Evolutionary conservation across 108 stramenopile species (phyloP), one percentile per base, ranked within the genome.

Genomic region (Schizochytrium sp.): DNA sequence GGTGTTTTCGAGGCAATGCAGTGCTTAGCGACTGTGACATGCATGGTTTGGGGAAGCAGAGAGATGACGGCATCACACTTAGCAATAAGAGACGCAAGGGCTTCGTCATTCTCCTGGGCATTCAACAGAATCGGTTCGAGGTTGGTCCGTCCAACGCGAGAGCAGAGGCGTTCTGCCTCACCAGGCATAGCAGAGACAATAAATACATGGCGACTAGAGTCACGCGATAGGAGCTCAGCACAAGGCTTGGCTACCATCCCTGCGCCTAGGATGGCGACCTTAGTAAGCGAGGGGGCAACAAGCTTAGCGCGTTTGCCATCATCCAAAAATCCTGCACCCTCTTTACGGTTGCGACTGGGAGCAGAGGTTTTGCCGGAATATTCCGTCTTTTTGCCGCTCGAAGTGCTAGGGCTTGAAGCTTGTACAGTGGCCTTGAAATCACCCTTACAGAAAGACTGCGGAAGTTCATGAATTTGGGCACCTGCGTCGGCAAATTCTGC

Each of bases 31-130:
- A 96, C 92, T 59, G 61, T 72, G 44, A 93, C 91, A 92, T 97
- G 97, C 93, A 97, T 94, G 12, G 94, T 89, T 0, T 96, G 95
- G 10, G 97, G 96, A n/a, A 97, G 88, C 28, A 97, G 92, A 60
- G 94, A 94, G 44, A 97, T 93, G 58, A 96, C 97, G 13, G 95
- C 89, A 90, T 96, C 96, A 28, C 92, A 76, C 10, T 91, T 12
- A 4, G 7, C 38, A 46, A 89, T 88, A 50, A 89, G 76, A 13
- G 38, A 17, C 47, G 12, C 53, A 2, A 89, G 87, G n/a, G 17
- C 4, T 10, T 88, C 45, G 3, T 57, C 28, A 45, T 89, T 12
- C 8, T 8, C 1, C 13, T 17, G 13, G 28, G 88, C 88, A 5
- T 88, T 7, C 50, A 89, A 47, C 45, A 57, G 4, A 13, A 46